Evolutionary conservation across 352 stramenopile species (phyloP), one percentile per base, ranked within the genome.

Genomic region (Thalassiosira mediterranea): DNA sequence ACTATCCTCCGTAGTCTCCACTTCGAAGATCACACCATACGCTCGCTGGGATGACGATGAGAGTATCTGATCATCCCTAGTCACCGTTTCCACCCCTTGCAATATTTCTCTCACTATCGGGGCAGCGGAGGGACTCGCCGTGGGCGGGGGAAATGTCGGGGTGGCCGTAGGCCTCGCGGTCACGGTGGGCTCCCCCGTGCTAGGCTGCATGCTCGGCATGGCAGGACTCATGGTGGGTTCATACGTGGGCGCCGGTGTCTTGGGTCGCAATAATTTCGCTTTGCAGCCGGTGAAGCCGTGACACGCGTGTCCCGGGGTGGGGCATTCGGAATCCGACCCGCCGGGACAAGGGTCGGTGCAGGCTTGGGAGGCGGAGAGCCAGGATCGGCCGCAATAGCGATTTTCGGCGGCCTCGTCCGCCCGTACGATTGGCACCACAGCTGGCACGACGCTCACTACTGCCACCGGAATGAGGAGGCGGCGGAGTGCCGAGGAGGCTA

Each of bases 321-420:
- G 26, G n/a, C 56, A 65, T 65, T 65, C 56, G 10, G 15, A 0
- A 51, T 65, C 37, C 1, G 17, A 19, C 1, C 3, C 1, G 34
- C 11, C 4, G 15, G 56, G 17, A 29, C 56, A 65, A 10, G 56
- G 38, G 15, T 34, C 4, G 25, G 0, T 1, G 23, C 56, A 65
- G 19, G n/a, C 29, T 1, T 17, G 17, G 31, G 40, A 46, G 8
- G 56, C 56, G 21, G 51, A 37, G 15, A 53, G 25, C 56, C 56
- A 65, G 13, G 37, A 28, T 29, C 8, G 21, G 3, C 56, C 56
- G 26, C 56, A 65, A 26, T 54, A 65, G 21, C 23, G 21, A 47
- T 65, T 42, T 34, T 15, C 23, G 29, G 31, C 44, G 15, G 46
- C 21, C 0, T 17, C 31, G n/a, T n/a, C n/a, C n/a, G n/a, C n/a